Conservation (phyloP, 108 stramenopile genomes). For the Nitzschia putrida region DNA sequence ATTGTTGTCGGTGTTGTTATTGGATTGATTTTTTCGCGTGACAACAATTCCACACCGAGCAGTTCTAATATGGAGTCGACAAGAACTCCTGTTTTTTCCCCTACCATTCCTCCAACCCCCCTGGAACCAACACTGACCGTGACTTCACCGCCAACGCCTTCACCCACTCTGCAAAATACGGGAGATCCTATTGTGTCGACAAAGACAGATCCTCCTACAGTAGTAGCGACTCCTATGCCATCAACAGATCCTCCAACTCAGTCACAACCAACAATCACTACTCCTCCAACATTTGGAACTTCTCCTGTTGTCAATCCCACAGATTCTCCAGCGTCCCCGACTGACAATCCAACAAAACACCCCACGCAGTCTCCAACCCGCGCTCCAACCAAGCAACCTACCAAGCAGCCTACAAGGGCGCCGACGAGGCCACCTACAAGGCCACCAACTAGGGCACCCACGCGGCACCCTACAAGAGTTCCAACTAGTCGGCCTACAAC, state of each 20-base stretch:
- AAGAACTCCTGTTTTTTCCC: neutral
- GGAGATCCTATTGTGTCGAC: neutral
- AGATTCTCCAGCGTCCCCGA: neutral
- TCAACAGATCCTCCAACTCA: neutral
- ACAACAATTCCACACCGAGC: neutral
- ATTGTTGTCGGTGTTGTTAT: neutral
- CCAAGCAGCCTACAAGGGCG: neutral
- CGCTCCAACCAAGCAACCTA: neutral
- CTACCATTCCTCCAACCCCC: conserved; percentile 5
- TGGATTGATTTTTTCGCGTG: neutral
- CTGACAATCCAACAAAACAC: neutral
- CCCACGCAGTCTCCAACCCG: neutral
- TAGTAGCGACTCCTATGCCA: neutral
- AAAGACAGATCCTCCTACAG: neutral
- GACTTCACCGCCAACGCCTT: neutral
- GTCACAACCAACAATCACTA: neutral
- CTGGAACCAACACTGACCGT: neutral
- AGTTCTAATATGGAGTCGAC: neutral
- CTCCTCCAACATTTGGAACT: neutral
- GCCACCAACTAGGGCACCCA: neutral
- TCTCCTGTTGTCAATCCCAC: neutral
- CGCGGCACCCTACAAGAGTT: neutral
- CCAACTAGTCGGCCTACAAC: neutral
- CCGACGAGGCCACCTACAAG: conserved; percentile 4
- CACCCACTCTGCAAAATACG: neutral